A percentile compares a stretch with the other conserved stretches of the same genome.
phyloP scores from a whole-genome alignment of 2,329 filamentous ascomycete genomes.

The Lecanicillium sp. region DNA sequence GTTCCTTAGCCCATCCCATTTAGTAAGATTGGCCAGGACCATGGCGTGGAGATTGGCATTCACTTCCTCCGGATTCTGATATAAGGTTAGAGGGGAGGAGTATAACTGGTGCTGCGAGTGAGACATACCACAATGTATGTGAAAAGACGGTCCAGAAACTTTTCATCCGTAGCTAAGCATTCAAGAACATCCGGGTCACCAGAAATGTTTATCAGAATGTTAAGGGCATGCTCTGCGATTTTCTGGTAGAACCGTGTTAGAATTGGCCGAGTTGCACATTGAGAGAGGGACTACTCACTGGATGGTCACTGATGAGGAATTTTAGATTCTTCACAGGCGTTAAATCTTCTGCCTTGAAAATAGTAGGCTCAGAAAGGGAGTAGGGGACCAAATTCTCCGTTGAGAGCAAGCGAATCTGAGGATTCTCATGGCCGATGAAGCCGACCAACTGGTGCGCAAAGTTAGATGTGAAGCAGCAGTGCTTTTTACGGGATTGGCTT shows the following conservation, averaged over 20 bases:
- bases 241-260: conserved; percentile 53
- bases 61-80: conserved; percentile 60
- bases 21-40: conserved; percentile 86
- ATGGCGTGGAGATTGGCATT: conserved; percentile 83
- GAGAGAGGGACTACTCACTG: conserved; percentile 40
- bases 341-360: conserved; percentile 78
- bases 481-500: conserved; percentile 13
- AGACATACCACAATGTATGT: conserved; percentile 61
- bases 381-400: conserved; percentile 83
- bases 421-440: conserved; percentile 87
- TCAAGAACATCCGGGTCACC: conserved; percentile 69
- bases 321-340: conserved; percentile 82
- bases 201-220: conserved; percentile 80
- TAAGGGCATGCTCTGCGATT: conserved; percentile 89
- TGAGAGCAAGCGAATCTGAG: conserved; percentile 79
- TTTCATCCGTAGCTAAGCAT: conserved; percentile 66
- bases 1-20: conserved; percentile 64
- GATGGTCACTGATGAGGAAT: conserved; percentile 74
- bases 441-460: conserved; percentile 65
- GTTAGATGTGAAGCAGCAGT: conserved; percentile 3
- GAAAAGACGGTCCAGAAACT: conserved; percentile 69
- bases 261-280: conserved; percentile 4
- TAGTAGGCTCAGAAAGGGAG: conserved; percentile 58
- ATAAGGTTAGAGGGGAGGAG: background rate
- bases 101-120: background rate